Evolutionary conservation across 2,329 filamentous ascomycete species (phyloP), one percentile per base, ranked within the genome.

Genomic region (Calonectria pseudoreteaudii): DNA sequence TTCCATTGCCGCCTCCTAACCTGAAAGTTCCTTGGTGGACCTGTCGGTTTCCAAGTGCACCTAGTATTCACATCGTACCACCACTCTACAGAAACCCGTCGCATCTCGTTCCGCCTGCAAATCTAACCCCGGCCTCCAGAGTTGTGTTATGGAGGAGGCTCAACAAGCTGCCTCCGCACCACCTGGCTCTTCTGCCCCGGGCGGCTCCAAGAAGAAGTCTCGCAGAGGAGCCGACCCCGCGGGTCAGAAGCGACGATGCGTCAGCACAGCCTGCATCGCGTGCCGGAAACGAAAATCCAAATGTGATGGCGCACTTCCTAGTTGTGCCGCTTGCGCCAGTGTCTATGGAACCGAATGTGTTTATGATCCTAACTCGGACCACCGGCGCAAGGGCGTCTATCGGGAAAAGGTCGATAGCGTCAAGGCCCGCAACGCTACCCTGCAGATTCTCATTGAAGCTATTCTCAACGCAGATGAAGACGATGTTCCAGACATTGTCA

Each of bases 291-390:
- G 94, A 76, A 96, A 96, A 81, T 94, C 93, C 62, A 96, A 96
- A 90, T 98, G 96, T 84, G 96, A 98, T 84, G 96, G 96, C 73
- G 96, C 95, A 70, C 89, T 94, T 7, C 96, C 96, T 8, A 96
- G 94, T 80, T 98, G 97, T 83, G 96, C 96, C 10, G 96, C 97
- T n/a, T 99, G 97, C 85, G 92, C 94, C 75, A 98, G 95, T 79
- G 96, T 98, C 69, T 98, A 99, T 83, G 91, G 92, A 74, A 97
- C 94, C 74, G 92, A 94, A 86, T 98, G 97, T 84, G 90, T 98
- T 77, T 98, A 98, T 88, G 96, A 98, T 82, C 96, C 96, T 4
- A 97, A 96, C 82, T 98, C 96, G 72, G 97, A 99, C 84, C 96
- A 98, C 84, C 94, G 97, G 65, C 93, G 97, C 66, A 98, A 98